These are phyloP conservation scores for Inonotus hispidus DNA, from an alignment of 1,284 basidiomycete species.

Conservation along the genomic window DNA sequence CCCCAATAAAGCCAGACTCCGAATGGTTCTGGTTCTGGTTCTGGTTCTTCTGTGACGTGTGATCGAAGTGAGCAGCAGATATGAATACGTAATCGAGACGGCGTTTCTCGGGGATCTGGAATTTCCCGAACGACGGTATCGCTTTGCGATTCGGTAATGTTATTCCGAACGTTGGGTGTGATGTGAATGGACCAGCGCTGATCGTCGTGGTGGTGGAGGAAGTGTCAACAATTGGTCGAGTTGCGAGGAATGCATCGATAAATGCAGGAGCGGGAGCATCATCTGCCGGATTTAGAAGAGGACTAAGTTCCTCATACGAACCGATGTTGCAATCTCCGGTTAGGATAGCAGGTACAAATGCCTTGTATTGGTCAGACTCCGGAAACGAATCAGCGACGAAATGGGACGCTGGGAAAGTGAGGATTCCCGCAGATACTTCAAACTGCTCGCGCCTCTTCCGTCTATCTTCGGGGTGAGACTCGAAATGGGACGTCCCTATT, in stretches of 20 bases:
- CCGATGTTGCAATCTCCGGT: not conserved
- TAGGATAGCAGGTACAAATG: not conserved
- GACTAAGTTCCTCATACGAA: not conserved
- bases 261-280: not conserved
- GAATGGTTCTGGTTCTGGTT: not conserved
- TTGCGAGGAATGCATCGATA: not conserved
- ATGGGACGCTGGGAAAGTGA: not conserved
- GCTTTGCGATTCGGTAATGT: not conserved
- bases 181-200: not conserved
- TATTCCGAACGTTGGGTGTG: not conserved
- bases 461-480: not conserved
- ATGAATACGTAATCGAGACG: slow-evolving; percentile 1
- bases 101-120: not conserved
- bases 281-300: not conserved
- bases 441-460: not conserved
- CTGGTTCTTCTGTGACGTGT: not conserved
- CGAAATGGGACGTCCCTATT: not conserved
- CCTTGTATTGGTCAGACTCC: not conserved
- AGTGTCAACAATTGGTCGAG: not conserved
- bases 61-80: no score
- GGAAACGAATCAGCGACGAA: not conserved
- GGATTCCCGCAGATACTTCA: not conserved
- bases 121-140: not conserved
- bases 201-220: not conserved
- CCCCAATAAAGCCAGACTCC: not conserved